Base-by-base conservation (phyloP, 495 filamentous ascomycete genomes). In the Aspergillus asperescens region DNA sequence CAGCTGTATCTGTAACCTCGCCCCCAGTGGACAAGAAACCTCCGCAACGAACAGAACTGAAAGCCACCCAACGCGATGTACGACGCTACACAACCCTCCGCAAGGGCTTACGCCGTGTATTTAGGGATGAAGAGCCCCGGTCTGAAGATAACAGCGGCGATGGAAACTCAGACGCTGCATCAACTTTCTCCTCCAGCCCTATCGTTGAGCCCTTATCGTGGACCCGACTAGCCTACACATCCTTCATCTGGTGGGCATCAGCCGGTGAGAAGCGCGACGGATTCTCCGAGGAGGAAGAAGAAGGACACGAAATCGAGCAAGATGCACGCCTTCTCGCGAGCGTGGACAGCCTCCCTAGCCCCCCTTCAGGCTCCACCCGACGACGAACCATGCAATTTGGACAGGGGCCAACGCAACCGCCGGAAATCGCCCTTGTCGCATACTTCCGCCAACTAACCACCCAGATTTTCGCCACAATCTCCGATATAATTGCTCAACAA, bases 181-280 rank as follows among this genome's bases (percentile, higher is more conserved):
- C 74, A 24, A 73, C 70, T n/a, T 73, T 73, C 58, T 72, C 76
- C 28, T 72, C 73, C 24, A 72, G 70, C 43, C 46, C 70, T 27
- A 75, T 90, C 20, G 78, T 87, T 38, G 90, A 96, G 58, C 84
- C 89, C 0, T 73, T 83, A 31, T 87, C 85, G n/a, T 97, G 92
- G 93, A 76, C 89, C 0, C 87, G 88, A 6, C 79, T 95, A 10
- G 91, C 91, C 7, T 97, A 96, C 63, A 82, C 79, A 22, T 85
- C 87, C 4, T 96, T 96, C 74, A 91, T 96, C 72, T 98, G 92
- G 92, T 98, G 93, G 93, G 93, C 93, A 0, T 91, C 89, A 1
- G 93, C 93, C 1, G 93, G 93, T 41, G 93, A 97, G 67, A 82
- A 87, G 64, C 77, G 84, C 2, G 78, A 81, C 19, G 72, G 62